Base-by-base conservation (phyloP, 306 rosid genomes). In the Prunus davidiana region DNA sequence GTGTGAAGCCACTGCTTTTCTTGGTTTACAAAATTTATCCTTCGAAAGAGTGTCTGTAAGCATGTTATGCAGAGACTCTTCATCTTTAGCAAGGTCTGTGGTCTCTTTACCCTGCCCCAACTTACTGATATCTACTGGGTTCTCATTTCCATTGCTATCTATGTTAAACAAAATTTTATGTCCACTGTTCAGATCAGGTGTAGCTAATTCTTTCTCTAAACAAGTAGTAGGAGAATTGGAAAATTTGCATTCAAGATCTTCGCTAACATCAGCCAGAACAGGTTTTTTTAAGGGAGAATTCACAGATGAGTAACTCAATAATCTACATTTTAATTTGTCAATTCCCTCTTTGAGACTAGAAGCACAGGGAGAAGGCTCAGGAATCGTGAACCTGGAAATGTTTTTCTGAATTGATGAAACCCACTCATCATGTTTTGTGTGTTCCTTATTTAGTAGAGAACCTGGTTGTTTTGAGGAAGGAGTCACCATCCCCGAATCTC, bases 331-430 rank as follows among this genome's bases (percentile, higher is more conserved):
- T 74, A 89, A 80, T 84, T 72, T 84, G 41, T 86, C 84, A 65
- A 16, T 82, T 73, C 84, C 93, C 75, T 91, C 97, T 74, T 83
- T 87, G 57, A 88, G 81, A 81, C 81, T 82, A 16, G 89, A 90
- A 54, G 84, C 71, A 72, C 67, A 4, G 55, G 97, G 89, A 64
- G 89, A 90, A 78, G 83, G 67, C 50, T 84, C 86, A 15, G 77
- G 84, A 77, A 65, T 71, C 55, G 72, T 84, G 76, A 77, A 80
- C 84, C 82, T 82, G 22, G 87, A 87, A 86, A 80, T 77, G 85
- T 85, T 89, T 86, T 78, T 84, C 55, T 73, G 84, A 69, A 78
- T 65, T 49, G 94, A 87, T 22, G 82, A 82, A 80, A 78, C 28
- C 46, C 75, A 54, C 9, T 68, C 82, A 49, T 64, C 76, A 62